These are phyloP conservation scores for Fagus sylvatica DNA, from an alignment of 306 rosid genomes.

Conservation along the genomic window DNA sequence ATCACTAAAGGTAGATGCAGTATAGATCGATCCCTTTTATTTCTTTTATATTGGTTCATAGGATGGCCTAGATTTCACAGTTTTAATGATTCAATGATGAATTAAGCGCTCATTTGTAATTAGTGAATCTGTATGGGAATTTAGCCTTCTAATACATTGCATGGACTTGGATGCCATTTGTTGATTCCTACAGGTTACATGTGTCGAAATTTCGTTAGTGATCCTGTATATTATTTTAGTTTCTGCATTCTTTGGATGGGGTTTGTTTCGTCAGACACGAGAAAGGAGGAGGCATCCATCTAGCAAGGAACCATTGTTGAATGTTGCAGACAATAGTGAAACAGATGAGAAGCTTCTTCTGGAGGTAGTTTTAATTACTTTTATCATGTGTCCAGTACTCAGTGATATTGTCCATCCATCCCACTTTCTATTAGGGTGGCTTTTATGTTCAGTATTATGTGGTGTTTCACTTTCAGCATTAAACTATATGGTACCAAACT, in stretches of 20 bases:
- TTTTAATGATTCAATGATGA: constrained; percentile 15
- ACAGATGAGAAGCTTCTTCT: constrained; percentile 38
- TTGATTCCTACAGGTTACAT: constrained; percentile 60
- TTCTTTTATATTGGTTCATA: constrained; percentile 17
- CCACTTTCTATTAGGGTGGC: neutral
- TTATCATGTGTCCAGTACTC: neutral
- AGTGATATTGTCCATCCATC: neutral
- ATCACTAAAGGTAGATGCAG: constrained; percentile 62
- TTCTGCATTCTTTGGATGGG: constrained; percentile 75
- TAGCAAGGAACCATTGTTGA: constrained; percentile 63
- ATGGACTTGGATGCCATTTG: constrained; percentile 24
- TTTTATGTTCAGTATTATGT: neutral
- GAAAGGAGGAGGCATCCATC: constrained; percentile 53
- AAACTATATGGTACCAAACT: too few relatives aligned
- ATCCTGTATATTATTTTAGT: constrained; percentile 63
- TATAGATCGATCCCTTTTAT: constrained; percentile 11
- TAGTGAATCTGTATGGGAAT: neutral
- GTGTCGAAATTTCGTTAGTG: constrained; percentile 74
- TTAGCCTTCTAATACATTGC: constrained; percentile 22
- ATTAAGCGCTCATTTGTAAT: constrained; percentile 5
- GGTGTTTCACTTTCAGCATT: neutral
- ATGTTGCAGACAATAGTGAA: constrained; percentile 43
- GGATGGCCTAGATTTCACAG: neutral
- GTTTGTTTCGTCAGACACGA: constrained; percentile 49
- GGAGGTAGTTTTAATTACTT: constrained; percentile 44